phyloP scores from a whole-genome alignment of 2,329 filamentous ascomycete species.

The Fragosphaeria purpurea region DNA sequence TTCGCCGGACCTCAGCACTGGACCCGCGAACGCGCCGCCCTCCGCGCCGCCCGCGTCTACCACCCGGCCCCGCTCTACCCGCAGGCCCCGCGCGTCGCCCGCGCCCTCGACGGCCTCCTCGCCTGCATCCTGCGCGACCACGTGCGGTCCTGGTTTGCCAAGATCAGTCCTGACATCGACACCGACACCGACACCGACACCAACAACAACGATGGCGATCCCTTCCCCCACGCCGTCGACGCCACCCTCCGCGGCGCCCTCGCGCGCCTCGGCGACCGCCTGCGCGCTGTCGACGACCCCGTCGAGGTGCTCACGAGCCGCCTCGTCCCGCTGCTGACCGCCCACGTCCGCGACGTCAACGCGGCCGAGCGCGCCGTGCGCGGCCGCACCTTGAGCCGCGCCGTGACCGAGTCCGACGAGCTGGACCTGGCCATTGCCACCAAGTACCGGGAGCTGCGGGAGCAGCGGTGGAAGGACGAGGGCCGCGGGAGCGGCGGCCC shows the following conservation, averaged over 20 bases:
- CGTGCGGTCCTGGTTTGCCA: conserved; percentile 76
- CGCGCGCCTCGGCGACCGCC: conserved; percentile 57
- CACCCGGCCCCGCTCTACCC: conserved; percentile 60
- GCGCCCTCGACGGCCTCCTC: conserved; percentile 69
- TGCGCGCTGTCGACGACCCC: conserved; percentile 74
- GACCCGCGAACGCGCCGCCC: conserved; percentile 56
- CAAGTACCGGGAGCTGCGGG: conserved; percentile 63
- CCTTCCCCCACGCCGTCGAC: conserved; percentile 82
- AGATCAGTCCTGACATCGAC: conserved; percentile 60
- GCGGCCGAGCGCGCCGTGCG: conserved; percentile 80
- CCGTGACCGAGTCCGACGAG: conserved; percentile 92
- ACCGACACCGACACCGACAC: background rate
- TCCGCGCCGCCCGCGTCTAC: conserved; percentile 56
- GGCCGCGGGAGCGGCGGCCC: background rate
- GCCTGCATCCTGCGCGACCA: conserved; percentile 73
- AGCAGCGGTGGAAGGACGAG: background rate
- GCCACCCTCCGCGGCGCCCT: conserved; percentile 65
- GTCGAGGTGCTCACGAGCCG: conserved; percentile 74
- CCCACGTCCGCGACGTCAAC: conserved; percentile 82
- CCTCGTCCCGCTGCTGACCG: conserved; percentile 78
- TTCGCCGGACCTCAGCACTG: conserved; percentile 58
- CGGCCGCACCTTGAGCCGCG: conserved; percentile 77
- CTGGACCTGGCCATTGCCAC: conserved; percentile 90
- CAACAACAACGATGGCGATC: background rate
- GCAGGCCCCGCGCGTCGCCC: conserved; percentile 66